Evolutionary conservation across 805 yeast genomes (phyloP), one percentile per base, ranked within the genome.

Genomic region (Phaffomyces antillensis): DNA sequence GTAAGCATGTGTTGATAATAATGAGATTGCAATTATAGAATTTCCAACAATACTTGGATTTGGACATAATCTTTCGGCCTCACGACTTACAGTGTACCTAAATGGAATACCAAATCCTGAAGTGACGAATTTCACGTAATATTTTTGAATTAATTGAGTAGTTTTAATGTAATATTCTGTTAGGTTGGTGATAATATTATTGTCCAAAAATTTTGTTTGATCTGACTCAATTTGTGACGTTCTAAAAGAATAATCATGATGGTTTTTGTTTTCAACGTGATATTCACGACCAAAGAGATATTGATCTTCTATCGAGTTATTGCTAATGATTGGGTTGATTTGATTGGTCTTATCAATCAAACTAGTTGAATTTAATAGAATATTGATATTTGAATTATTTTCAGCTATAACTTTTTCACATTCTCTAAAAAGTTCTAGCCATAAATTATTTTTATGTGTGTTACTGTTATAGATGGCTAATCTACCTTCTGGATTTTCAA

Each of bases 1-100:
- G 23, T 77, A 70, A 1, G 89, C 78, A 55, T 76, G 79, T 7
- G 79, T 62, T 17, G 81, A 65, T 44, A 83, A 65, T 41, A 81
- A 72, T 3, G 86, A 65, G 12, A 83, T 59, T 2, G 85, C 71
- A 41, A 83, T 73, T 17, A 83, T 76, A 0, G 86, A 76, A 56
- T 82, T 79, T 6, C 86, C 86, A 44, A 73, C 75, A 1, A 85
- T 84, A 41, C 74, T 75, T 1, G 86, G 79, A 42, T 80, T 72
- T n/a, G 79, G 71, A 3, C 81, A 70, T 33, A 87, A 63, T 20
- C 76, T 71, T 47, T 78, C 79, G 1, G 87, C 75, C 51, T 81
- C 87, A 53, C 62, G 55, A 7, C 45, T 44, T 1, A 51, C 49
- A 5, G 61, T 55, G 31, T 55, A 46, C 53, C 64, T 56, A 40